Evolutionary conservation across 2,329 filamentous ascomycete genomes (phyloP), one percentile per base, ranked within the genome.

Genomic region (Chrysoporthe cubensis): DNA sequence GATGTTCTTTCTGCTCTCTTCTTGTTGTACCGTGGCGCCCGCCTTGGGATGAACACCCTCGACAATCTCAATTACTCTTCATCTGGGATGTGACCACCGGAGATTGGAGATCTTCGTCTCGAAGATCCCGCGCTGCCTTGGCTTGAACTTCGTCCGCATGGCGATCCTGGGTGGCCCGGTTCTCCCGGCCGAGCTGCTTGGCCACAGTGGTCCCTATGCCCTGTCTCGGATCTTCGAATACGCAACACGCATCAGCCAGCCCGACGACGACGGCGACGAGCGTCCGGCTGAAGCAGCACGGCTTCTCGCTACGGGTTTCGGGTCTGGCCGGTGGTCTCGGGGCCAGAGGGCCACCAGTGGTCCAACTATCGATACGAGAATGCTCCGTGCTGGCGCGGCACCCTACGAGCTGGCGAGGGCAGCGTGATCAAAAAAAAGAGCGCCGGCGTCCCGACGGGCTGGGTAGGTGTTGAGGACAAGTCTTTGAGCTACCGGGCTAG

Each of bases 21-120:
- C 26, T 26, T 26, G 26, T 52, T 18, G n/a, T 3, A n/a, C 21
- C n/a, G 11, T 6, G 26, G 48, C 9, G 48, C 11, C 48, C 48
- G 13, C 48, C 32, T 57, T 57, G 52, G 34, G 54, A 57, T 40
- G 54, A 57, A 57, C 54, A 37, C 40, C 34, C 54, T n/a, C 34
- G 34, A 40, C 54, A 57, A 54, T 34, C 50, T 26, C 26, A 54
- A 54, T 54, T 54, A 54, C 4, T 16, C 16, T 21, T 26, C 32
- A 26, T 26, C 50, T 26, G 32, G 8, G 32, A 40, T 40, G n/a
- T 13, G 34, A 18, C 40, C 32, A 57, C 34, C 32, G 54, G 32
- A 40, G 8, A 37, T 40, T 57, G n/a, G 54, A n/a, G 14, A 21
- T 18, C 32, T 16, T 57, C 32, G 54, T 9, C 34, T n/a, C 32